phyloP scores from a whole-genome alignment of 75 land plant species.

The Pinus tabuliformis region DNA sequence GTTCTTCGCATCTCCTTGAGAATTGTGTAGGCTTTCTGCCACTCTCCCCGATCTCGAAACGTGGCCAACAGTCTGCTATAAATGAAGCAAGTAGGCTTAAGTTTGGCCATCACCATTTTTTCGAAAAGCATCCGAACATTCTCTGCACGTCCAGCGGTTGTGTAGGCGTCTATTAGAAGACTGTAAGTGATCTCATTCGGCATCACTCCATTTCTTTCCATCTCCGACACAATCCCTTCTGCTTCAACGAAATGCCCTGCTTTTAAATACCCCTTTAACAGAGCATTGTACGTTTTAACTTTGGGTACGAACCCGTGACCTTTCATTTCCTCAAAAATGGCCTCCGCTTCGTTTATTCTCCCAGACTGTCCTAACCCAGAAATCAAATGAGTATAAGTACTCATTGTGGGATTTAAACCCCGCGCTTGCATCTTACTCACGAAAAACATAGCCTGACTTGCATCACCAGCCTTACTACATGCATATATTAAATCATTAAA shows the following conservation, averaged over 20 bases:
- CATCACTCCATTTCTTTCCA: slow-evolving; percentile 44
- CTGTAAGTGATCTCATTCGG: slow-evolving; percentile 72
- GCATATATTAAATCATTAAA: slow-evolving; percentile 67
- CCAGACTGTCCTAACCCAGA: slow-evolving; percentile 56
- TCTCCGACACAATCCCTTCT: slow-evolving; percentile 55
- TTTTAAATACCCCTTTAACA: slow-evolving; percentile 80
- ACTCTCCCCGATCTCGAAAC: slow-evolving; percentile 71
- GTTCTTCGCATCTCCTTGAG: slow-evolving; percentile 70
- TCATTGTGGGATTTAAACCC: slow-evolving; percentile 48
- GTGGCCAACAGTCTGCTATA: slow-evolving; percentile 71
- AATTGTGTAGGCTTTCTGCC: slow-evolving; percentile 69
- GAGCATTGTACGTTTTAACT: slow-evolving; percentile 72
- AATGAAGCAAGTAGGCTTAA: slow-evolving; percentile 67
- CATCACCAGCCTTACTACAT: slow-evolving; percentile 56
- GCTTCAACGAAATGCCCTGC: slow-evolving; percentile 59
- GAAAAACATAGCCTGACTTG: slow-evolving; percentile 43
- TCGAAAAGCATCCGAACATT: slow-evolving; percentile 61
- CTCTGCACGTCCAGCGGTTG: slow-evolving; percentile 73
- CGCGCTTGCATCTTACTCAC: slow-evolving; percentile 47
- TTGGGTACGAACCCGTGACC: slow-evolving; percentile 49
- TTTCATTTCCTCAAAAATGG: slow-evolving; percentile 78
- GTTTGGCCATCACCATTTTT: slow-evolving; percentile 59
- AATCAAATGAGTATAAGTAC: slow-evolving; percentile 50
- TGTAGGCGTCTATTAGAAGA: slow-evolving; percentile 72
- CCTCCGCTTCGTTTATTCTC: slow-evolving; percentile 73